Evolutionary conservation across 352 stramenopile genomes (phyloP), one percentile per base, ranked within the genome.

Genomic region (Pythium periplocum): DNA sequence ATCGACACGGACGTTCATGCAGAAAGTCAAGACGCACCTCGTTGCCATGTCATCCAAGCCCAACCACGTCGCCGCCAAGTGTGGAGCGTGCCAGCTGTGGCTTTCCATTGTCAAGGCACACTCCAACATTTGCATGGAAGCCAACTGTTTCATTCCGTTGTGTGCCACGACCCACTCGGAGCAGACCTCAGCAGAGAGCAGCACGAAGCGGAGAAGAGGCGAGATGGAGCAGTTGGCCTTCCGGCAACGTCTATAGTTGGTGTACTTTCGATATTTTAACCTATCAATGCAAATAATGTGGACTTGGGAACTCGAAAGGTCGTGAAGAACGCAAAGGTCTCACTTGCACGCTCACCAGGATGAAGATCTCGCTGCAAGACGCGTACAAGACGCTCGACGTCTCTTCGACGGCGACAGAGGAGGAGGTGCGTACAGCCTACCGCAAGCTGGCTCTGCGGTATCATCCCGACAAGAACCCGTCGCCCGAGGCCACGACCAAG

Each of bases 391-490:
- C 63, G 39, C 62, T 89, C n/a, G 75, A 70, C 4, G 62, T 87
- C 42, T 11, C 53, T 4, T 51, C 63, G 33, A 65, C 71, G 42
- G 74, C 76, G 11, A 64, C 57, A 6, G 48, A 71, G 4, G 70
- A 85, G 6, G 52, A 83, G 39, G 72, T 82, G 38, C 78, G 76
- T n/a, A 62, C 72, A 26, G 70, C 76, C 55, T 91, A 91, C 53
- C 64, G 74, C 0, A 69, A 74, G 48, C 63, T 87, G 47, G 81
- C 81, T 26, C 63, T 87, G 45, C 67, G 76, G 51, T 87, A 72
- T 60, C 81, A 91, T 47, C 78, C 81, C 5, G 81, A 89, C 67
- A 87, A 89, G 63, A 88, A 88, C 43, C 57, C 70, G 17, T 43
- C 64, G 10, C 64, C 74, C 31, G 62, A 64, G 36, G 78, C 79